Percentiles rank a stretch among this genome's conserved stretches.
Evolutionary conservation across 176 grass and related monocot species (phyloP).

Genomic region (Cenchrus americanus): DNA sequence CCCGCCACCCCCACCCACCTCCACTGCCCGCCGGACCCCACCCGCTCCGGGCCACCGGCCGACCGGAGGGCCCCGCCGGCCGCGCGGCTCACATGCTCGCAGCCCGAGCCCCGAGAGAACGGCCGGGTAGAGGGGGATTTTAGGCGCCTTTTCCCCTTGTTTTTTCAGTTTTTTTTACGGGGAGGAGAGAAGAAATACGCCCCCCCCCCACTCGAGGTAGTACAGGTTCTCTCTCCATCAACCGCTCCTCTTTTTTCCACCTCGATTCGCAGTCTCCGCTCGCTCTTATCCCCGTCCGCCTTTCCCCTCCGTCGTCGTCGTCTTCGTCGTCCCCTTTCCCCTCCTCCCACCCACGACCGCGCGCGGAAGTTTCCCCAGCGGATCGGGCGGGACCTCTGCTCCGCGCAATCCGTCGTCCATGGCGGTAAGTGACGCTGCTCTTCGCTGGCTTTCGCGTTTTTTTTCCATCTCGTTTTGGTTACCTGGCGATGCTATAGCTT

Average conservation of each 20-base stretch:
- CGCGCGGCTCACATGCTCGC: constrained; percentile 52
- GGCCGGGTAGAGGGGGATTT: background rate
- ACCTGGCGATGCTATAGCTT: background rate
- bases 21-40: background rate
- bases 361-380: background rate
- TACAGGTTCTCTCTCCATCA: constrained; percentile 30
- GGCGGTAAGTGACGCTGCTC: constrained; percentile 50
- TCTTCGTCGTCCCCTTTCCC: background rate
- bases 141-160: background rate
- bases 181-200: constrained; percentile 14
- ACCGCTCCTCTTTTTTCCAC: constrained; percentile 18
- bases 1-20: background rate
- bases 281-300: constrained; percentile 11
- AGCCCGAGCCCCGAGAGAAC: constrained; percentile 17
- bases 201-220: constrained; percentile 27
- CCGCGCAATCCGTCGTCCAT: constrained; percentile 46
- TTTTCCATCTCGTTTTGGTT: rapidly evolving
- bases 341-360: background rate
- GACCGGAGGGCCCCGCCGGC: constrained; percentile 35
- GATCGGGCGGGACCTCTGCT: constrained; percentile 10
- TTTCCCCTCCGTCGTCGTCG: constrained; percentile 22
- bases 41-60: background rate
- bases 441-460: background rate
- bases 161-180: background rate
- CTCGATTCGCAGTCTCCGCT: constrained; percentile 19